phyloP scores from a whole-genome alignment of 78 protist genomes.

The Ministeria vibrans region DNA sequence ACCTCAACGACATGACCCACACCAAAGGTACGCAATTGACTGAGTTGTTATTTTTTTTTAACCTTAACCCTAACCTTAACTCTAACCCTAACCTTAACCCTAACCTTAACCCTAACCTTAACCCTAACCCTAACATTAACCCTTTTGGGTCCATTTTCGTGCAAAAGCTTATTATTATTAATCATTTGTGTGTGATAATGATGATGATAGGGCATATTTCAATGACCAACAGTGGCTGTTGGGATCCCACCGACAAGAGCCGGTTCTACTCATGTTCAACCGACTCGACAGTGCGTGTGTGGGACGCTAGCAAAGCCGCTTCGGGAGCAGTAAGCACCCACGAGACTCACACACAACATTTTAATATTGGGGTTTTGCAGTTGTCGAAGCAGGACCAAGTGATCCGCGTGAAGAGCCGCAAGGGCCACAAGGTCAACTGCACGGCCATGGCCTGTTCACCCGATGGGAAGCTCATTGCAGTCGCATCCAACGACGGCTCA shows the following conservation, averaged over 20 bases:
- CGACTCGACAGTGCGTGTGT: slow-evolving; percentile 57
- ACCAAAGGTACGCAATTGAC: too few relatives aligned
- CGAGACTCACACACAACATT: too few relatives aligned
- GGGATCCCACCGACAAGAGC: slow-evolving; percentile 34
- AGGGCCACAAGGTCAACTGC: slow-evolving; percentile 19
- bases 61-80: too few relatives aligned
- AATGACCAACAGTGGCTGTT: slow-evolving; percentile 24
- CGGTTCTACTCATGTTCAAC: slow-evolving; percentile 33
- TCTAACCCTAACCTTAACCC: too few relatives aligned
- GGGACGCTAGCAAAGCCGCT: slow-evolving; percentile 52
- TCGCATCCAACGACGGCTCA: slow-evolving; percentile 39
- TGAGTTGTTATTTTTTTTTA: too few relatives aligned
- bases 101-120: too few relatives aligned
- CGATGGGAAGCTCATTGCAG: slow-evolving; percentile 34
- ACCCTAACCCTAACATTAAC: too few relatives aligned
- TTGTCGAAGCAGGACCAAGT: neutral
- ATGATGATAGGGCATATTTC: slow-evolving; percentile 42
- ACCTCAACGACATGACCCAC: slow-evolving; percentile 45
- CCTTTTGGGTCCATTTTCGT: too few relatives aligned
- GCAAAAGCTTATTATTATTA: too few relatives aligned
- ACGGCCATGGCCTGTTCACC: slow-evolving; percentile 22
- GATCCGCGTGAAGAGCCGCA: neutral
- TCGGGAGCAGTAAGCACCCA: too few relatives aligned
- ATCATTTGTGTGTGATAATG: too few relatives aligned
- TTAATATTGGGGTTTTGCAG: neutral